Conservation (phyloP, 2,329 filamentous ascomycete genomes). For the Pestalotiopsis sp. region DNA sequence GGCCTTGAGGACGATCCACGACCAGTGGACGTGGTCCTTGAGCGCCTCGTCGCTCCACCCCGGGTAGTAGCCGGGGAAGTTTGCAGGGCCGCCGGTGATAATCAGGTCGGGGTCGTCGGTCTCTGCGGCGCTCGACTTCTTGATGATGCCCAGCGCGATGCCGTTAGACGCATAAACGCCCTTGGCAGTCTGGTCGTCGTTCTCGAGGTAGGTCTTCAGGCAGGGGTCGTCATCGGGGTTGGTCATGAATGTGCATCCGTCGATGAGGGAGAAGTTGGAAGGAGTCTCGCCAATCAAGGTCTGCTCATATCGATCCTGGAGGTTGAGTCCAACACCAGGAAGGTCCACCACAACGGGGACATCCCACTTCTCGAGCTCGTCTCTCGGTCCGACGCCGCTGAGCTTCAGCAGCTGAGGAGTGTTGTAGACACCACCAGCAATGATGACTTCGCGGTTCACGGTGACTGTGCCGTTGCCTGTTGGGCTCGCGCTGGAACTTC, state of each 20-base stretch:
- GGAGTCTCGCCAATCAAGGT: slow-evolving; percentile 44
- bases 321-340: slow-evolving; percentile 60
- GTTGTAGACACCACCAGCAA: slow-evolving; percentile 56
- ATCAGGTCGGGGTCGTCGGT: slow-evolving; percentile 36
- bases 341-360: slow-evolving; percentile 50
- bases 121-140: slow-evolving; percentile 27
- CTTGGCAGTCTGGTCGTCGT: slow-evolving; percentile 21
- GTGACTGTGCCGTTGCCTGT: slow-evolving; percentile 34
- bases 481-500: slow-evolving; percentile 14
- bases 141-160: slow-evolving; percentile 32
- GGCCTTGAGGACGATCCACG: slow-evolving; percentile 54
- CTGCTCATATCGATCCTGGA: slow-evolving; percentile 58
- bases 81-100: slow-evolving; percentile 39
- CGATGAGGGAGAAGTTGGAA: slow-evolving; percentile 38
- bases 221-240: slow-evolving; percentile 36
- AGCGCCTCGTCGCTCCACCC: slow-evolving; percentile 35
- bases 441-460: slow-evolving; percentile 49
- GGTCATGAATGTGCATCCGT: slow-evolving; percentile 36
- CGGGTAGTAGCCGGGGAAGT: slow-evolving; percentile 43
- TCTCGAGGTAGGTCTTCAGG: slow-evolving; percentile 21
- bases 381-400: slow-evolving; percentile 45
- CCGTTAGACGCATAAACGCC: slow-evolving; percentile 38
- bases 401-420: slow-evolving; percentile 55
- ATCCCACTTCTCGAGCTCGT: slow-evolving; percentile 36
- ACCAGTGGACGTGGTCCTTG: slow-evolving; percentile 41